Percentiles rank a stretch among this genome's conserved stretches.
These are phyloP conservation scores for Arctostaphylos glauca DNA, from an alignment of 148 eudicot genomes.

Conservation along the genomic window DNA sequence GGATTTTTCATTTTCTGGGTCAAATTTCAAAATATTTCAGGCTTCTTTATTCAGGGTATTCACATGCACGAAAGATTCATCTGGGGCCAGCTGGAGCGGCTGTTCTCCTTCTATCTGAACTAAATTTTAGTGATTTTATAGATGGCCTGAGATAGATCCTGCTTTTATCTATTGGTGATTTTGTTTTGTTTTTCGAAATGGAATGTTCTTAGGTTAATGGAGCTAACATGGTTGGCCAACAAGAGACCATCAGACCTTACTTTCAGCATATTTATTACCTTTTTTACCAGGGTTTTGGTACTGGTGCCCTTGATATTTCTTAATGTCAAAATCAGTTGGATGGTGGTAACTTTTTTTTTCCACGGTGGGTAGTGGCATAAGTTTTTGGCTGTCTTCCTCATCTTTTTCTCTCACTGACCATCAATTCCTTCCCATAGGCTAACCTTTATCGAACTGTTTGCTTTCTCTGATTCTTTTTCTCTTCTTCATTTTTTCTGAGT, in stretches of 20 bases:
- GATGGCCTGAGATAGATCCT: background rate
- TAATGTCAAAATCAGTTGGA: background rate
- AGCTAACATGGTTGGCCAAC: background rate
- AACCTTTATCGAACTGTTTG: background rate
- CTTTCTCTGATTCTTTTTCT: background rate
- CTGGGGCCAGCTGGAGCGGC: slow-evolving; percentile 13
- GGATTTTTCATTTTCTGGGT: background rate
- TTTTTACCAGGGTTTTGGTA: background rate
- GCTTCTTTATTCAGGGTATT: background rate
- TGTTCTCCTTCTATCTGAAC: background rate
- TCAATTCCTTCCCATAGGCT: background rate
- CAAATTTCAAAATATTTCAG: slow-evolving; percentile 1
- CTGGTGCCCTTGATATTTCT: background rate
- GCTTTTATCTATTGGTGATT: background rate
- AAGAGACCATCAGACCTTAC: background rate
- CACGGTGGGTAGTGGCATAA: background rate
- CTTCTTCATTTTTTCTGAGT: background rate
- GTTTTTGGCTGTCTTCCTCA: background rate
- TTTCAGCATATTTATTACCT: background rate
- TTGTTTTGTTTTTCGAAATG: background rate
- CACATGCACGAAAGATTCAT: background rate
- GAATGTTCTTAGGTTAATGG: background rate
- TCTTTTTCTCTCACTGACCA: background rate
- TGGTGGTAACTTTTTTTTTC: background rate
- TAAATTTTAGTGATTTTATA: background rate